phyloP scores from a whole-genome alignment of 768 basidiomycete species.

The Erythrobasidium yunnanense region DNA sequence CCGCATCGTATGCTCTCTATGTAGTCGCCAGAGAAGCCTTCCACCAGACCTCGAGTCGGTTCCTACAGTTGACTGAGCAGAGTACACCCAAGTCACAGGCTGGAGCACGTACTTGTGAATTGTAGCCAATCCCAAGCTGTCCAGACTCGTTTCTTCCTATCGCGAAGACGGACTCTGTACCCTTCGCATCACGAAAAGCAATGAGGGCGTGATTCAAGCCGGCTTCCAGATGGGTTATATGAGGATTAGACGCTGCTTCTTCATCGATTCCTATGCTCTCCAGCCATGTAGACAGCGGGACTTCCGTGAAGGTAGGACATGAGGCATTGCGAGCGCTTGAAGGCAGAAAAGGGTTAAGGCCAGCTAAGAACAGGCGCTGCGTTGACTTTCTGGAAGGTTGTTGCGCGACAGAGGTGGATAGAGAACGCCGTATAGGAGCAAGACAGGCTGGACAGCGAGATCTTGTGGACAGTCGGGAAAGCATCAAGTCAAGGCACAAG shows the following conservation, averaged over 20 bases:
- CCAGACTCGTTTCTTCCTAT: conserved; percentile 17
- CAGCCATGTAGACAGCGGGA: conserved; percentile 11
- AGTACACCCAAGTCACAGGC: not conserved
- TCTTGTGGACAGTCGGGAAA: not conserved
- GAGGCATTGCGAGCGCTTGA: not conserved
- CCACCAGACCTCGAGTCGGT: conserved; percentile 23
- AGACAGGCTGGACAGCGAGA: not conserved
- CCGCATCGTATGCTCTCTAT: conserved; percentile 2
- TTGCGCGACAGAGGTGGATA: no score
- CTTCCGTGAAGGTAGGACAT: conserved; percentile 1
- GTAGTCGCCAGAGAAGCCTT: conserved; percentile 12
- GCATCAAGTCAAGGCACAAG: no score
- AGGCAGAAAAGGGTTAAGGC: conserved; percentile 23
- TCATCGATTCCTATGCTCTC: not conserved
- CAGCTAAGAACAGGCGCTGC: conserved; percentile 20
- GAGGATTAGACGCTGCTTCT: not conserved
- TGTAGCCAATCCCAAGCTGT: conserved; percentile 22
- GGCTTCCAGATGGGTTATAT: conserved; percentile 2
- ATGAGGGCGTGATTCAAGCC: conserved; percentile 3
- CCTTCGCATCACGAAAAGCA: not conserved
- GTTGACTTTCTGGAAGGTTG: not conserved
- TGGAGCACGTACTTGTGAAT: not conserved
- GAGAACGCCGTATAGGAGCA: not conserved
- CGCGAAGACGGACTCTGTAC: conserved; percentile 4
- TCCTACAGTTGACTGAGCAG: not conserved